Evolutionary conservation across 345 rosid genomes (phyloP), one percentile per base, ranked within the genome.

Genomic region (Rhodamnia argentea): DNA sequence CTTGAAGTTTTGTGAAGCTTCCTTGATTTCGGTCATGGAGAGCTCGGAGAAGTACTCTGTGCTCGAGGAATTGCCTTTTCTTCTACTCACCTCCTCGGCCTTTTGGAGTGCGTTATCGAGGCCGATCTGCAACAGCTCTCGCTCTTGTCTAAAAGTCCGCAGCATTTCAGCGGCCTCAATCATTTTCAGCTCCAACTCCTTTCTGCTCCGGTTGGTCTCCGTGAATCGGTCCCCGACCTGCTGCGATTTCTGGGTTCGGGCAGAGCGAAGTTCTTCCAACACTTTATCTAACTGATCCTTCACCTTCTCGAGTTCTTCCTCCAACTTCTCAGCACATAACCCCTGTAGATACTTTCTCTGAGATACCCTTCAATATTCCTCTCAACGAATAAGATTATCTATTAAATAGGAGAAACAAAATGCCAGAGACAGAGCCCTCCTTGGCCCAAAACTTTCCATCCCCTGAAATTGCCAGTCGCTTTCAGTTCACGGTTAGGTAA

Each of bases 1-100:
- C 86, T 94, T 93, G 87, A 96, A 96, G 81, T 90, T 91, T 55
- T 37, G 40, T 59, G 96, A 92, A 52, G 98, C 99, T 87, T 92
- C 94, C 88, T 92, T 85, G 75, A 94, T 91, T 90, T 96, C 99
- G 37, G 94, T 87, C 90, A 93, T 87, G 47, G 95, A 89, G 88
- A 94, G 92, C 84, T 94, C 94, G 10, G 94, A 91, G 89, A 91
- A 94, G 92, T 92, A 92, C 78, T 87, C 94, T 83, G 92, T 32
- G 44, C 76, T 22, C 23, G 24, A 32, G 76, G 44, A 64, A 64
- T 64, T 44, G 7, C 12, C 76, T 29, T 32, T 18, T 64, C 76
- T 32, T 64, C 44, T 64, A 22, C 44, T 32, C 23, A 64, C 11
- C 76, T 64, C 76, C 44, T 64, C 23, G 0, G 44, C 44, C 44